Evolutionary conservation across 2,329 filamentous ascomycete species (phyloP).

Genomic region (Chaetomiaceae sp.): DNA sequence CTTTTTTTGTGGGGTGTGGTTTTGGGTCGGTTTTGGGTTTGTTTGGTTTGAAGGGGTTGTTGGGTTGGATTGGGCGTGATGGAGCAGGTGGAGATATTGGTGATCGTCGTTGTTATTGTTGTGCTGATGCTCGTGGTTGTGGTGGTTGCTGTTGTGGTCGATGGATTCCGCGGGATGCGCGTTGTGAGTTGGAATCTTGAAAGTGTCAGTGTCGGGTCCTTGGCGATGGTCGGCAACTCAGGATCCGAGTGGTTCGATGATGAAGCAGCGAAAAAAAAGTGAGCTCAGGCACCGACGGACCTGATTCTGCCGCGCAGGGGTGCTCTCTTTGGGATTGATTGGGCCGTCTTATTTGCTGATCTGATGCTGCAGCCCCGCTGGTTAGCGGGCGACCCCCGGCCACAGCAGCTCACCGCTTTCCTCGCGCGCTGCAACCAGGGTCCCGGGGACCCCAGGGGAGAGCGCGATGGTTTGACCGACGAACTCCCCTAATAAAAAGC

Average conservation of each 20-base stretch:
- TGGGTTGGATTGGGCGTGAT: not conserved
- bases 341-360: not conserved
- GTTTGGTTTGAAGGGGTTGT: not conserved
- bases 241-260: slow-evolving; percentile 19
- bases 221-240: slow-evolving; percentile 14
- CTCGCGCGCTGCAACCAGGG: not conserved
- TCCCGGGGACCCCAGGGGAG: not conserved
- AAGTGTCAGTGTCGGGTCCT: not conserved
- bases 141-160: not conserved
- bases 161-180: not conserved
- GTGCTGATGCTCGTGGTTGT: not conserved
- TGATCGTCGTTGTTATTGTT: not conserved
- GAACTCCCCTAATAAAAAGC: slow-evolving; percentile 2
- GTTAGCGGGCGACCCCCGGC: not conserved
- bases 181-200: too few species aligned
- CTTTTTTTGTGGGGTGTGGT: not conserved
- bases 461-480: not conserved
- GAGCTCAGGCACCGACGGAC: not conserved
- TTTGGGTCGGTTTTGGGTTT: not conserved
- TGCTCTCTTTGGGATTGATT: not conserved
- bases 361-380: not conserved
- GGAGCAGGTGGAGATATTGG: too few species aligned
- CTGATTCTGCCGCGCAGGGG: slow-evolving; percentile 15
- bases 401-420: slow-evolving; percentile 11
- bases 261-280: slow-evolving; percentile 4